These are phyloP conservation scores for Ensete ventricosum DNA, from an alignment of 176 grass and related monocot genomes.

Conservation along the genomic window DNA sequence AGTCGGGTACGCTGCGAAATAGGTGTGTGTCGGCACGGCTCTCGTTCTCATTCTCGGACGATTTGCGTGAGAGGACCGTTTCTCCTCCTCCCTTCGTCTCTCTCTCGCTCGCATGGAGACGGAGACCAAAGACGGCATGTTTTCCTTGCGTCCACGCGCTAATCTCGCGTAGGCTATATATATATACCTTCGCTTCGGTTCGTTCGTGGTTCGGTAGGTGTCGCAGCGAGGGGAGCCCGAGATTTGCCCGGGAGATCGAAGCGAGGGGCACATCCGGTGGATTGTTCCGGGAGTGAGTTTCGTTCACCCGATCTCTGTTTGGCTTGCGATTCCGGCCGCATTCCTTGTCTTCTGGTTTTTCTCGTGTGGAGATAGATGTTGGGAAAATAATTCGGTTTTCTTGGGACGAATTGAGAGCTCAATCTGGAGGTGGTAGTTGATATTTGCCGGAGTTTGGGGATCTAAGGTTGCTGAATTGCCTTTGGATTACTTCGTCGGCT, in stretches of 20 bases:
- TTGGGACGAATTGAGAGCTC: background rate
- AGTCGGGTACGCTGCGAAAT: too few relatives aligned
- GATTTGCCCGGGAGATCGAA: background rate
- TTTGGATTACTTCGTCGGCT: background rate
- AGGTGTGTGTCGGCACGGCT: too few relatives aligned
- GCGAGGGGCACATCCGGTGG: background rate
- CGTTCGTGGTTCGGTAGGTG: background rate
- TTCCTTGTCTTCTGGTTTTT: background rate
- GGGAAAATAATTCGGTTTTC: background rate
- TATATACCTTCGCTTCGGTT: background rate
- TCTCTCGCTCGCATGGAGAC: background rate
- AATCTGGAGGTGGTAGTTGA: background rate
- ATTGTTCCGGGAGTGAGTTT: background rate
- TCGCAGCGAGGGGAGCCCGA: background rate
- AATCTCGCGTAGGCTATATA: background rate
- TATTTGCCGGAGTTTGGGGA: background rate
- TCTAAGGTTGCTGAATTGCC: background rate
- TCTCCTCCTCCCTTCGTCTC: background rate
- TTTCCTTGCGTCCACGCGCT: background rate
- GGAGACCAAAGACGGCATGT: background rate
- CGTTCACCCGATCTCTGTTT: background rate
- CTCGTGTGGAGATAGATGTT: background rate
- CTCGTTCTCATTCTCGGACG: too few relatives aligned
- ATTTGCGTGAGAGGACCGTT: background rate
- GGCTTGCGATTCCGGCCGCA: background rate